Base-by-base conservation (phyloP, 2,329 filamentous ascomycete genomes). In the Dothideomycetes sp. region DNA sequence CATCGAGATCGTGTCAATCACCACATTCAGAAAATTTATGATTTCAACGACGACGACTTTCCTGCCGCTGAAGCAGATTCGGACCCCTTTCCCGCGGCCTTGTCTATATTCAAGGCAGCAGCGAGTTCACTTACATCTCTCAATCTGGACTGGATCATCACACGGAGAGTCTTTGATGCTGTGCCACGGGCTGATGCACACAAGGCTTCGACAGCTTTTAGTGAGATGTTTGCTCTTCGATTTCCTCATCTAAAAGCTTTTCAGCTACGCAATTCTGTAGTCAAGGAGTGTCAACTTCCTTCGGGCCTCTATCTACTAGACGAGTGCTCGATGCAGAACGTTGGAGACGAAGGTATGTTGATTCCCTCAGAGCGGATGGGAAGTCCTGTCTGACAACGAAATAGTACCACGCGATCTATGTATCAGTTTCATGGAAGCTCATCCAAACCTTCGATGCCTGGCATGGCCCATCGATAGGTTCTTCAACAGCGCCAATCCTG, bases 401-500 rank as follows among this genome's bases (percentile, higher is more conserved):
- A 27, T 7, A 39, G 19, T 32, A 3, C 27, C 35, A 16, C 4
- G 8, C 30, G 19, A 39, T 7, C 24, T 42, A 19, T 61, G 63
- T 36, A 47, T 69, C 2, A 50, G 49, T 0, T 69, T 68, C 37
- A 50, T 69, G 46, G 66, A 68, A 45, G 54, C 55, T 9, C 66
- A 69, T 39, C 48, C 53, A 0, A 63, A 62, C 15, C 49, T 69
- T 10, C 53, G 61, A 36, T 68, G 62, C 37, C 52, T 69, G 11
- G 62, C 61, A 4, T 69, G 65, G 65, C 65, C 65, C 0, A 57
- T 68, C 43, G 61, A 64, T 33, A 54, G 54, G n/a, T 64, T 69
- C 51, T 69, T 66, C 46, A 53, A 53, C 7, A 52, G 58, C 22
- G 34, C 29, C 2, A 49, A 46, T 11, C 45, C 52, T 2, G 49